A percentile compares a stretch with the other conserved stretches of the same genome.
Evolutionary conservation across 1,284 basidiomycete genomes (phyloP).

Genomic region (Apiotrichum siamense): DNA sequence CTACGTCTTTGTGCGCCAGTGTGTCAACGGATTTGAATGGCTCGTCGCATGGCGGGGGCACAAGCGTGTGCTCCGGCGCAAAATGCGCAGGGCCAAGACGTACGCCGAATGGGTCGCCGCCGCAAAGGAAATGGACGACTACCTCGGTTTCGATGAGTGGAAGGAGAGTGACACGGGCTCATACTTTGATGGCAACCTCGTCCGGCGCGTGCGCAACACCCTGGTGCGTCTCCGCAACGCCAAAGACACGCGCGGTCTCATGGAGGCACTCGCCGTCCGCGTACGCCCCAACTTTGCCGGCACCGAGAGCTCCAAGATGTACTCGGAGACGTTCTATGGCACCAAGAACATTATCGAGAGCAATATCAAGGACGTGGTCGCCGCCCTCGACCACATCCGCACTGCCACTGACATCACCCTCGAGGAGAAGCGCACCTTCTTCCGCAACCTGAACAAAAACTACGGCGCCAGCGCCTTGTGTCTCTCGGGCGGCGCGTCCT

Average conservation of each 20-base stretch:
- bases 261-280: constrained; percentile 88
- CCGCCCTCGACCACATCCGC: constrained; percentile 66
- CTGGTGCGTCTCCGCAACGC: constrained; percentile 29
- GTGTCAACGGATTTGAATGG: constrained; percentile 91
- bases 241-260: constrained; percentile 73
- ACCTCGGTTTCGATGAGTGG: constrained; percentile 80
- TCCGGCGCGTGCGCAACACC: constrained; percentile 37
- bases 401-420: constrained; percentile 64
- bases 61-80: constrained; percentile 69
- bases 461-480: constrained; percentile 86
- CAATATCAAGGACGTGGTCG: constrained; percentile 73
- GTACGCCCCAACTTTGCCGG: constrained; percentile 92
- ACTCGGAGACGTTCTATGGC: constrained; percentile 79
- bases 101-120: constrained; percentile 77
- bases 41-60: constrained; percentile 81
- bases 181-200: constrained; percentile 71
- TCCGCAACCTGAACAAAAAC: constrained; percentile 80
- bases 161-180: constrained; percentile 74
- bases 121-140: constrained; percentile 71
- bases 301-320: constrained; percentile 80
- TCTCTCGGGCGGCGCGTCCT: constrained; percentile 86
- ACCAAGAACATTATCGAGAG: constrained; percentile 86
- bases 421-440: constrained; percentile 89
- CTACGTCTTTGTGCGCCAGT: constrained; percentile 79
- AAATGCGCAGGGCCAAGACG: constrained; percentile 64